Percentiles rank a stretch among this genome's conserved stretches.
Evolutionary conservation across 164 flowering plant genomes (phyloP).

Genomic region (Liriodendron chinense): DNA sequence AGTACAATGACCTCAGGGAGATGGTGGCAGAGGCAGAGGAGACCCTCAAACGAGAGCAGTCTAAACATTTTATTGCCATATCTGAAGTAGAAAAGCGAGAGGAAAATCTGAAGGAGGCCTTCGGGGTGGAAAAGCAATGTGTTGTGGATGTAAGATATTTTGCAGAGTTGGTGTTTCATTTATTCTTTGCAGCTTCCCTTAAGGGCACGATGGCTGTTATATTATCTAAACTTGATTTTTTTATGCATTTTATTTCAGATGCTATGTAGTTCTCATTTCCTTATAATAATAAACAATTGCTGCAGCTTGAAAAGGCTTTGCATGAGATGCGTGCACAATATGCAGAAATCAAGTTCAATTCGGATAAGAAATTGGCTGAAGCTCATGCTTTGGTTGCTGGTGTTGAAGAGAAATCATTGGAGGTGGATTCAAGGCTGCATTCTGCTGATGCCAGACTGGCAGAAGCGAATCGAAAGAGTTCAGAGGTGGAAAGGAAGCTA

Average conservation of each 20-base stretch:
- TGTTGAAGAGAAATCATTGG: slow-evolving; percentile 59
- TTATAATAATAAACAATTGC: slow-evolving; percentile 4
- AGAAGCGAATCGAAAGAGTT: slow-evolving; percentile 70
- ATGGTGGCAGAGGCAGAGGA: slow-evolving; percentile 62
- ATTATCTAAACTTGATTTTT: neutral
- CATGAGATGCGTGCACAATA: slow-evolving; percentile 55
- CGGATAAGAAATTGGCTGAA: slow-evolving; percentile 58
- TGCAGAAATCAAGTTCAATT: slow-evolving; percentile 44
- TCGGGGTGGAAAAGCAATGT: slow-evolving; percentile 67
- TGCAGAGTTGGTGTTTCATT: neutral
- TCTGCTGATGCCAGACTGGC: slow-evolving; percentile 79
- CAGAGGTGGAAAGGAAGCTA: slow-evolving; percentile 68
- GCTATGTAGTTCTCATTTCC: neutral
- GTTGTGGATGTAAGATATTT: slow-evolving; percentile 59
- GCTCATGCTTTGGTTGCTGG: slow-evolving; percentile 52
- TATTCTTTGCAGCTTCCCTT: neutral
- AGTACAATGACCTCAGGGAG: slow-evolving; percentile 52
- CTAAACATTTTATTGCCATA: slow-evolving; percentile 59
- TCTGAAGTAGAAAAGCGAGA: slow-evolving; percentile 73
- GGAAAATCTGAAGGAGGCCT: slow-evolving; percentile 66
- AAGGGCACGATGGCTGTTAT: neutral
- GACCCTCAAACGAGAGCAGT: slow-evolving; percentile 66
- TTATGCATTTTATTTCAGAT: neutral
- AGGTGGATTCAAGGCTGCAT: slow-evolving; percentile 59
- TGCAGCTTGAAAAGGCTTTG: slow-evolving; percentile 88